Evolutionary conservation across 2,329 filamentous ascomycete genomes (phyloP).

Genomic region (Lasiodiplodia citricola): DNA sequence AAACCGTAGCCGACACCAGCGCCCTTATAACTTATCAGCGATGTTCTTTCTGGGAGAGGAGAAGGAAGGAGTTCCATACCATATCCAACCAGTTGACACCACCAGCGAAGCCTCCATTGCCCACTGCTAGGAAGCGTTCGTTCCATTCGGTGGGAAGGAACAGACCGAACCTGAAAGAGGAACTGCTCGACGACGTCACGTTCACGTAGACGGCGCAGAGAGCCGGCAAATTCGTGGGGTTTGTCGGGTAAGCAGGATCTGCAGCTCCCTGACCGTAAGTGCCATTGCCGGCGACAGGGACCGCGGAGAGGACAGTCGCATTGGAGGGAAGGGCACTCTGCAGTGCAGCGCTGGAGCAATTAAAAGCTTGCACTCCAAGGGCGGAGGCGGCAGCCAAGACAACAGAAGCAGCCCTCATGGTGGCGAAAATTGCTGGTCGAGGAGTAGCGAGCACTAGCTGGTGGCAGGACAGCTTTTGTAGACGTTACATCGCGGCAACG

Average conservation of each 20-base stretch:
- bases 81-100: constrained; percentile 58
- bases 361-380: constrained; percentile 31
- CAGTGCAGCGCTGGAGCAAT: constrained; percentile 43
- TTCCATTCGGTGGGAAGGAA: constrained; percentile 49
- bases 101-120: constrained; percentile 55
- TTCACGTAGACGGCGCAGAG: constrained; percentile 47
- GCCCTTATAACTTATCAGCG: constrained; percentile 30
- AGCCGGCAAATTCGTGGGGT: constrained; percentile 44
- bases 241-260: constrained; percentile 48
- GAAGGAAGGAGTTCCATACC: constrained; percentile 29
- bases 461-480: not conserved
- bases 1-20: constrained; percentile 47
- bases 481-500: not conserved
- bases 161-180: constrained; percentile 46
- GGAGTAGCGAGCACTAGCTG: not conserved
- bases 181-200: constrained; percentile 40
- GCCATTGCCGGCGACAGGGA: constrained; percentile 38
- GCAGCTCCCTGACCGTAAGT: constrained; percentile 46
- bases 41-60: not conserved
- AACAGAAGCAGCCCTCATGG: constrained; percentile 7
- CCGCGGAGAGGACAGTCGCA: constrained; percentile 45
- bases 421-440: constrained; percentile 12
- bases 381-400: constrained; percentile 10
- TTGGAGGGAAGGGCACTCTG: constrained; percentile 40
- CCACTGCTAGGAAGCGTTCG: constrained; percentile 44